These are phyloP conservation scores for Aspergillus pseudoterreus DNA, from an alignment of 2,329 filamentous ascomycete species.

Conservation along the genomic window DNA sequence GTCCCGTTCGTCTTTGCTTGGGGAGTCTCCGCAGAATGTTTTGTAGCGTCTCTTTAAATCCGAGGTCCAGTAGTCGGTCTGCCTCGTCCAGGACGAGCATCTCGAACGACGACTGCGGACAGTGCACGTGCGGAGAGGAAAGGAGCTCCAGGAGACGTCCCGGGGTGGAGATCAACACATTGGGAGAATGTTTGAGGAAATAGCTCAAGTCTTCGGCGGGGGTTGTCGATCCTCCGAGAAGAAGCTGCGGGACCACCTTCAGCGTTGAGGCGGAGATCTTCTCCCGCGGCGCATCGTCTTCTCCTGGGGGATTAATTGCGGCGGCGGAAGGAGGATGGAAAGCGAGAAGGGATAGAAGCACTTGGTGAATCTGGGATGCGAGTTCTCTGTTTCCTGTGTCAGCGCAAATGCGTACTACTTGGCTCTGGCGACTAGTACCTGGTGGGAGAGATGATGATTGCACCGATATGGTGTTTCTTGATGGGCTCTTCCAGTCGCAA, in stretches of 20 bases:
- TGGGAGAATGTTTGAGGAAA: slow-evolving; percentile 81
- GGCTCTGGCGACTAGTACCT: slow-evolving; percentile 32
- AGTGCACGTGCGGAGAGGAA: slow-evolving; percentile 80
- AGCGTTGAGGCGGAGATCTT: slow-evolving; percentile 47
- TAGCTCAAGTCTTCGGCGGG: slow-evolving; percentile 80
- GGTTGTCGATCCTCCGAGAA: slow-evolving; percentile 79
- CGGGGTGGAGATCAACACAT: slow-evolving; percentile 85
- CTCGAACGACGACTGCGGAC: slow-evolving; percentile 84
- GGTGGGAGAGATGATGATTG: slow-evolving; percentile 89
- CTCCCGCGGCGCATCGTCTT: slow-evolving; percentile 33
- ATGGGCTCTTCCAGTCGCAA: slow-evolving; percentile 75
- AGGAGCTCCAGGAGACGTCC: slow-evolving; percentile 85
- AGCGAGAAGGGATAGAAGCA: slow-evolving; percentile 70
- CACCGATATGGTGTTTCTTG: slow-evolving; percentile 84
- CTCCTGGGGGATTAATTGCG: slow-evolving; percentile 41
- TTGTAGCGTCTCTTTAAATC: slow-evolving; percentile 88
- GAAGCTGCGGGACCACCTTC: slow-evolving; percentile 75
- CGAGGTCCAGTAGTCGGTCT: slow-evolving; percentile 85
- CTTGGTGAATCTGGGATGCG: slow-evolving; percentile 82
- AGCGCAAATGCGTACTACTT: slow-evolving; percentile 1
- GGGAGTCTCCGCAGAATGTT: slow-evolving; percentile 79
- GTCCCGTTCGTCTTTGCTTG: slow-evolving; percentile 86
- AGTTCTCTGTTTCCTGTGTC: slow-evolving; percentile 62
- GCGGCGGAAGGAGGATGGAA: slow-evolving; percentile 77
- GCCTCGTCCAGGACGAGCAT: slow-evolving; percentile 91